Conservation (phyloP, 2,329 filamentous ascomycete species). For the Fusarium burgessii region DNA sequence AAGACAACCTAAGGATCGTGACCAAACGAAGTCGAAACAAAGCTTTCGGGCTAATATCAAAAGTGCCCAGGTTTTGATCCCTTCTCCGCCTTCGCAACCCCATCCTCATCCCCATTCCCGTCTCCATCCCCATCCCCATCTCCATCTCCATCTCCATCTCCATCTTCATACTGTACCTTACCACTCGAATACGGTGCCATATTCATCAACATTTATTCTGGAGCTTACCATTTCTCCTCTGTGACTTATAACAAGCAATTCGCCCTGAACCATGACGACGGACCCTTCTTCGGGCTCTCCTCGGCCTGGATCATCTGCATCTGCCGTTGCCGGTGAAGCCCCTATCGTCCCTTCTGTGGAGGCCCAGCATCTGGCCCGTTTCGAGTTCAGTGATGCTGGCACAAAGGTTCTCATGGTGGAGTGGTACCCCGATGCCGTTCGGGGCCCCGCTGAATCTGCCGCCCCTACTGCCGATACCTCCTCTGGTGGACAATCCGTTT, state of each 20-base stretch:
- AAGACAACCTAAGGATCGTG: neutral
- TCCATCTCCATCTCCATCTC: neutral
- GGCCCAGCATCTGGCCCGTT: slow-evolving; percentile 69
- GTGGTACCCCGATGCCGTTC: slow-evolving; percentile 69
- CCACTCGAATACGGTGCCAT: slow-evolving; percentile 16
- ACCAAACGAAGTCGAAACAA: slow-evolving; percentile 26
- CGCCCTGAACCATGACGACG: slow-evolving; percentile 40
- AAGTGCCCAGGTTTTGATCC: slow-evolving; percentile 27
- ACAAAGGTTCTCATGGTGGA: slow-evolving; percentile 95
- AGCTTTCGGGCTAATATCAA: slow-evolving; percentile 20
- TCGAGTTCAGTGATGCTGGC: slow-evolving; percentile 88
- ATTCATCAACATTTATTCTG: slow-evolving; percentile 11
- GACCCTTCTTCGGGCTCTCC: slow-evolving; percentile 50
- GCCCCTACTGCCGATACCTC: slow-evolving; percentile 17
- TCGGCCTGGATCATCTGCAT: slow-evolving; percentile 45
- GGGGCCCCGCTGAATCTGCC: slow-evolving; percentile 32
- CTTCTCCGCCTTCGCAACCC: slow-evolving; percentile 23
- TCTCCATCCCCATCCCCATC: slow-evolving; percentile 11
- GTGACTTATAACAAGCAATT: slow-evolving; percentile 23
- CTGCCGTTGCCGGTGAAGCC: slow-evolving; percentile 35
- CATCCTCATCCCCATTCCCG: slow-evolving; percentile 5
- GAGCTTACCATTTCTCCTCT: slow-evolving; percentile 21
- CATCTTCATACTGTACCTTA: neutral
- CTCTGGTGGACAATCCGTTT: slow-evolving; percentile 22
- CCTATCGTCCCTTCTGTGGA: slow-evolving; percentile 42